A percentile compares a stretch with the other conserved stretches of the same genome.
Evolutionary conservation across 2,329 filamentous ascomycete species (phyloP).

Genomic region (Sporothrix pallida): DNA sequence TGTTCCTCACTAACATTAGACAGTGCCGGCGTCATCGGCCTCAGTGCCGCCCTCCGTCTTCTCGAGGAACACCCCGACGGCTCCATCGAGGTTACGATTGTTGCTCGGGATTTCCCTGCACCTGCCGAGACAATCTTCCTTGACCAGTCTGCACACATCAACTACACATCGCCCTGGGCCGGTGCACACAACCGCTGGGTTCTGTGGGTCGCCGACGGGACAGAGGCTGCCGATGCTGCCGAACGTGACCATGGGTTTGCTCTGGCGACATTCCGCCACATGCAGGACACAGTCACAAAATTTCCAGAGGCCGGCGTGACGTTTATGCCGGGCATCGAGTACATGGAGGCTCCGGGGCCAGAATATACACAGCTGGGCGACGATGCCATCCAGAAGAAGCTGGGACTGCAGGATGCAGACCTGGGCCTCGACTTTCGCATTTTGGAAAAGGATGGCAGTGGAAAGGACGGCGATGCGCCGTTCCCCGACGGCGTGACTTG

Average conservation of each 20-base stretch:
- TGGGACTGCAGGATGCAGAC: slow-evolving; percentile 43
- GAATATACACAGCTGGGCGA: slow-evolving; percentile 46
- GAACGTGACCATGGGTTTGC: slow-evolving; percentile 53
- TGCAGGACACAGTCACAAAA: slow-evolving; percentile 45
- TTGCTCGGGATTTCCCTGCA: slow-evolving; percentile 55
- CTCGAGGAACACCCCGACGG: slow-evolving; percentile 46
- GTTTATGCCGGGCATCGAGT: slow-evolving; percentile 57
- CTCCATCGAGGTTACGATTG: slow-evolving; percentile 49
- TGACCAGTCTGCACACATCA: slow-evolving; percentile 49
- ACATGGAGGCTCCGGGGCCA: slow-evolving; percentile 54
- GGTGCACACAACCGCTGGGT: slow-evolving; percentile 63
- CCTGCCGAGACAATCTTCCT: slow-evolving; percentile 51
- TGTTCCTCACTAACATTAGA: background rate
- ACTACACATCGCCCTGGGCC: slow-evolving; percentile 64
- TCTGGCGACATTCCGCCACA: slow-evolving; percentile 51
- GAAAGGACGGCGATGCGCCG: background rate
- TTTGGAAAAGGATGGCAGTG: slow-evolving; percentile 43
- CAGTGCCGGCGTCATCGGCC: slow-evolving; percentile 61
- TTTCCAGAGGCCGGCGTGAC: slow-evolving; percentile 55
- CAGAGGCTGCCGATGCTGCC: slow-evolving; percentile 39
- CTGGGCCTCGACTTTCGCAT: slow-evolving; percentile 49
- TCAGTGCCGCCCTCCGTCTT: slow-evolving; percentile 55
- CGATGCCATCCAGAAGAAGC: slow-evolving; percentile 43
- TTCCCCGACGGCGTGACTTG: slow-evolving; percentile 50
- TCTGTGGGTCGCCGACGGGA: slow-evolving; percentile 45